Conservation (phyloP, 2,329 filamentous ascomycete genomes). For the Fonsecaea monophora region DNA sequence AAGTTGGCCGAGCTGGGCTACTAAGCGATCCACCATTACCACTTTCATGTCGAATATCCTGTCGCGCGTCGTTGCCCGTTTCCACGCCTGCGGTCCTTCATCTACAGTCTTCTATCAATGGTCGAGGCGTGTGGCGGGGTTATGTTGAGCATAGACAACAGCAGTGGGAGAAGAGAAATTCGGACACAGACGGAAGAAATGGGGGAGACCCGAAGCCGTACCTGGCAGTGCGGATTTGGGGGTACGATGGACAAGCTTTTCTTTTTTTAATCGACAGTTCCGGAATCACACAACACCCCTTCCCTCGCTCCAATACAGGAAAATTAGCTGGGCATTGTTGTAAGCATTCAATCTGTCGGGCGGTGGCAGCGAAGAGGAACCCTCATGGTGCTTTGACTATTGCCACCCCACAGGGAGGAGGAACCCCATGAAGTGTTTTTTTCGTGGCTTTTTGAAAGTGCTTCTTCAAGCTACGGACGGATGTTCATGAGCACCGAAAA, state of each 20-base stretch:
- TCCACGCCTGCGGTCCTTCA: constrained; percentile 7
- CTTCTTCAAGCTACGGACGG: constrained; percentile 30
- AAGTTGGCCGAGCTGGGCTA: constrained; percentile 90
- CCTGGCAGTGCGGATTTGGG: not conserved
- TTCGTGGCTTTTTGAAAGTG: constrained; percentile 34
- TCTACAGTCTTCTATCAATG: constrained; percentile 8
- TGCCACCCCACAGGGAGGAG: constrained; percentile 18
- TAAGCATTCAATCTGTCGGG: constrained; percentile 1
- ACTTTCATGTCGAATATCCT: constrained; percentile 38
- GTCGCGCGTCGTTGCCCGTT: constrained; percentile 16
- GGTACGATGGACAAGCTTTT: constrained; percentile 4
- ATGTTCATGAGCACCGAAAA: constrained; percentile 25
- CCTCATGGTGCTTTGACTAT: constrained; percentile 7
- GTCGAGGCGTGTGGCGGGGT: not conserved
- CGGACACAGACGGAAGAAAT: not conserved
- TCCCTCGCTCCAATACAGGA: constrained; percentile 3
- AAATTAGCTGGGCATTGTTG: constrained; percentile 7
- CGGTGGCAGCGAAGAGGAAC: constrained; percentile 5
- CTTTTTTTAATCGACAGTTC: constrained; percentile 6
- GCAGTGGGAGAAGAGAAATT: not conserved
- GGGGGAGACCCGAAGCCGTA: not conserved
- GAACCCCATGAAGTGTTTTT: not conserved
- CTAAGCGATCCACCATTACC: constrained; percentile 60
- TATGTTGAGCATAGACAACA: constrained; percentile 6
- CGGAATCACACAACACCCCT: not conserved